Percentiles rank a stretch among this genome's conserved stretches.
These are phyloP conservation scores for Funneliformis mosseae DNA, from an alignment of 192 early-diverging fungal genomes.

Conservation along the genomic window DNA sequence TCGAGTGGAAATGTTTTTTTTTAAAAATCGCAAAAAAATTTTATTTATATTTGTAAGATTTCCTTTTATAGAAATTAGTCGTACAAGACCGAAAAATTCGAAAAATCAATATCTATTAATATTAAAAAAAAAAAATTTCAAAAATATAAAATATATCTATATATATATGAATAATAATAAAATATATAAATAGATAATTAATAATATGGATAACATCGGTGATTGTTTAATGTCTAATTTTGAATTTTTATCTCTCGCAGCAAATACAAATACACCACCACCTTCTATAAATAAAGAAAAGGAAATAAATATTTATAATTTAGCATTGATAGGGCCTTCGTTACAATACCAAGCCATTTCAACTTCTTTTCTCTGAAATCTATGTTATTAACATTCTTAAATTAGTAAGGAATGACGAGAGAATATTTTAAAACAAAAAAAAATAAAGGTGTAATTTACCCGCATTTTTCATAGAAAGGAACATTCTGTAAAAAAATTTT, in stretches of 20 bases:
- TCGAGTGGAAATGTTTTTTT: too few relatives aligned
- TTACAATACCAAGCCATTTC: slow-evolving; percentile 63
- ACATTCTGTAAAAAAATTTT: slow-evolving; percentile 60
- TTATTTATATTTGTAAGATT: too few relatives aligned
- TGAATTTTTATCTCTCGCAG: neutral
- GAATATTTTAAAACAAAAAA: neutral
- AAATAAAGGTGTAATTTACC: slow-evolving; percentile 33
- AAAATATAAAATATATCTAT: too few relatives aligned
- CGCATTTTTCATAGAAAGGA: slow-evolving; percentile 88
- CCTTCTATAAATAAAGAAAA: neutral
- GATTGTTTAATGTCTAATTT: neutral
- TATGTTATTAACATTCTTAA: neutral
- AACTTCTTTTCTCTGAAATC: slow-evolving; percentile 71
- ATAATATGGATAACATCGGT: too few relatives aligned
- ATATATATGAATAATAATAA: too few relatives aligned
- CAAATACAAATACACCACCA: neutral
- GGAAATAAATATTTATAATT: slow-evolving; percentile 7
- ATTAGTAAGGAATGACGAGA: neutral
- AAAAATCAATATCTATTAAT: too few relatives aligned
- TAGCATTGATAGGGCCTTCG: slow-evolving; percentile 6
- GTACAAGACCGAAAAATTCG: too few relatives aligned
- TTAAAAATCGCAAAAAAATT: too few relatives aligned
- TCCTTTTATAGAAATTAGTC: too few relatives aligned
- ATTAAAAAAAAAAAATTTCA: too few relatives aligned
- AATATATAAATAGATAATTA: too few relatives aligned